Evolutionary conservation across 371 early-diverging fungal genomes (phyloP), one percentile per base, ranked within the genome.

Genomic region (Chytridiales sp.): DNA sequence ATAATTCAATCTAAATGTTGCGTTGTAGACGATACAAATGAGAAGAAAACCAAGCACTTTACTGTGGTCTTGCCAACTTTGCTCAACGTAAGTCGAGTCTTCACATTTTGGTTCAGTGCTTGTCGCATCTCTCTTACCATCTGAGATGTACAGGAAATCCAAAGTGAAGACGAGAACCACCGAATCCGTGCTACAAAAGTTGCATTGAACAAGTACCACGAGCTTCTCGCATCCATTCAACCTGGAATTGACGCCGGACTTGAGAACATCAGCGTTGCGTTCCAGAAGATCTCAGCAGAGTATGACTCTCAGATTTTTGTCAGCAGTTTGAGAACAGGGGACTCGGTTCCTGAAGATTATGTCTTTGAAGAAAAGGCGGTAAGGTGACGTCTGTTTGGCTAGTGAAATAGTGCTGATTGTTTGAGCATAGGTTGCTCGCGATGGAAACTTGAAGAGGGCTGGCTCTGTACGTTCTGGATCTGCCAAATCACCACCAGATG

Each of bases 281-380:
- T 72, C 56, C 50, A 49, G 42, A 47, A 36, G 8, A 72, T 76
- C 29, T 31, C 59, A 0, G 65, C 66, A 3, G 50, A 47, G n/a
- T 58, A 60, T 34, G 77, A 76, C 54, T 61, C 62, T 0, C 63
- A 68, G n/a, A 47, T 70, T 5, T 54, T 72, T 15, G 60, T 73
- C 48, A 61, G 61, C 44, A 24, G 62, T 35, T 11, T 60, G 32
- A 38, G 49, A 35, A 67, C 69, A 0, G 61, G 64, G 21, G 62
- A 68, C 8, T 35, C 47, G 29, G 19, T 59, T 2, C 77, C 77
- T 0, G 44, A 48, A 1, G 77, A 76, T 41, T 74, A 66, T 44
- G 39, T 29, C 4, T 72, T 74, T 42, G 75, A 74, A 38, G 75
- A 68, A 49, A 70, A 68, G 21, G 61, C 69, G 9, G 66, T 74